phyloP scores from a whole-genome alignment of 768 basidiomycete species.

The Pleurotus sapidus region DNA sequence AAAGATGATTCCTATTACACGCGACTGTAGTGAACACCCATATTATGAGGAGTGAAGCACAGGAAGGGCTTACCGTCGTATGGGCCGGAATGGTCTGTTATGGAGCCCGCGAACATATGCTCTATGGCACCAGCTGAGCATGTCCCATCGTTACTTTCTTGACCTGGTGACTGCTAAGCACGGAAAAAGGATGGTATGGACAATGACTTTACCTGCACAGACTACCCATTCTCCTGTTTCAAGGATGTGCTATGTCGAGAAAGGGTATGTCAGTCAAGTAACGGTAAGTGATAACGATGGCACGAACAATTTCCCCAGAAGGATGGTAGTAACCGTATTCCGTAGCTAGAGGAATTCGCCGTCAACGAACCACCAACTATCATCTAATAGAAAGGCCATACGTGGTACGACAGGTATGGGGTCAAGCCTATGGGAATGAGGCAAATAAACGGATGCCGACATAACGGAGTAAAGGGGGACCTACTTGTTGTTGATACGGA shows the following conservation, averaged over 20 bases:
- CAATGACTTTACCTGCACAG: constrained; percentile 15
- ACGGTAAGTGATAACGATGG: background rate
- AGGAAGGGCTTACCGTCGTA: constrained; percentile 17
- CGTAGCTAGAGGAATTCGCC: background rate
- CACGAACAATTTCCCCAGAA: background rate
- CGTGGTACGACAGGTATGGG: constrained; percentile 3
- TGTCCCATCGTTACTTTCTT: constrained; percentile 15
- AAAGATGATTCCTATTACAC: background rate
- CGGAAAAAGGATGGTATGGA: background rate
- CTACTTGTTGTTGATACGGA: constrained; percentile 2
- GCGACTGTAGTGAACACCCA: background rate
- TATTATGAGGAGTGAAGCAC: background rate
- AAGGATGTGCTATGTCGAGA: background rate
- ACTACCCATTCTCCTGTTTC: constrained; percentile 14
- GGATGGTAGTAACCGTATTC: constrained; percentile 5
- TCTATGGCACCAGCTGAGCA: constrained; percentile 21
- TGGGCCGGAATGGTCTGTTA: constrained; percentile 21
- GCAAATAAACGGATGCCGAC: background rate
- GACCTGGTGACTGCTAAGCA: constrained; percentile 10
- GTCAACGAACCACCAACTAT: background rate
- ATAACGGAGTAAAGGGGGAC: background rate
- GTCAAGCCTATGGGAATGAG: background rate
- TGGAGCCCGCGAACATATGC: constrained; percentile 10
- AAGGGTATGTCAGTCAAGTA: too few relatives aligned
- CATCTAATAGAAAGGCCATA: background rate